Evolutionary conservation across 139 green algal species (phyloP).

Genomic region (Chloropicon primus): DNA sequence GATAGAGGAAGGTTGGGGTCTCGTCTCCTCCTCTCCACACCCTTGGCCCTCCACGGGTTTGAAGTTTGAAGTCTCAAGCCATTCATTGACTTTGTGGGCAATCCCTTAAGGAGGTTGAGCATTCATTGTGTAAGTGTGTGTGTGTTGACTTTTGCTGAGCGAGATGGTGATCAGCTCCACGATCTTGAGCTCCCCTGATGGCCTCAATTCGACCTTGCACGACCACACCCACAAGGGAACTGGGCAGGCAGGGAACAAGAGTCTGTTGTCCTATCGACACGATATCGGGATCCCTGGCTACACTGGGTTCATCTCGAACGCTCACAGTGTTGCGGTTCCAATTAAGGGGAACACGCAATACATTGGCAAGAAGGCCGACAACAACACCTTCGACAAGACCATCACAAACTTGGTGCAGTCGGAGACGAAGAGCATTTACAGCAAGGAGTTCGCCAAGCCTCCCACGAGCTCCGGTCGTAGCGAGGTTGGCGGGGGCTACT

Average conservation of each 20-base stretch:
- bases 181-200: neutral
- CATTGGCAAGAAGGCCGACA: constrained; percentile 18
- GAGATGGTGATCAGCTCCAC: neutral
- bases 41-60: no score
- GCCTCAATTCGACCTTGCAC: neutral
- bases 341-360: constrained; percentile 27
- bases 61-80: no score
- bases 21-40: no score
- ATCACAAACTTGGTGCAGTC: neutral
- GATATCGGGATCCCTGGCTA: constrained; percentile 41
- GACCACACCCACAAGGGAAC: neutral
- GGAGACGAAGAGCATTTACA: neutral
- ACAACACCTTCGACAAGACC: neutral
- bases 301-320: constrained; percentile 31
- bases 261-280: constrained; percentile 22
- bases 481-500: constrained; percentile 18
- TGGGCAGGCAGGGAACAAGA: constrained; percentile 36
- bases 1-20: no score
- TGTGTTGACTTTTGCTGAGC: neutral
- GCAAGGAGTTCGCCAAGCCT: neutral
- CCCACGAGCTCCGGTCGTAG: neutral
- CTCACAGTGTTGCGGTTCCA: constrained; percentile 12
- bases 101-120: no score
- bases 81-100: no score
- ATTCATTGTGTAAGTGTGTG: neutral